phyloP scores from a whole-genome alignment of 2,329 filamentous ascomycete species.

The Colletotrichum tamarilloi region DNA sequence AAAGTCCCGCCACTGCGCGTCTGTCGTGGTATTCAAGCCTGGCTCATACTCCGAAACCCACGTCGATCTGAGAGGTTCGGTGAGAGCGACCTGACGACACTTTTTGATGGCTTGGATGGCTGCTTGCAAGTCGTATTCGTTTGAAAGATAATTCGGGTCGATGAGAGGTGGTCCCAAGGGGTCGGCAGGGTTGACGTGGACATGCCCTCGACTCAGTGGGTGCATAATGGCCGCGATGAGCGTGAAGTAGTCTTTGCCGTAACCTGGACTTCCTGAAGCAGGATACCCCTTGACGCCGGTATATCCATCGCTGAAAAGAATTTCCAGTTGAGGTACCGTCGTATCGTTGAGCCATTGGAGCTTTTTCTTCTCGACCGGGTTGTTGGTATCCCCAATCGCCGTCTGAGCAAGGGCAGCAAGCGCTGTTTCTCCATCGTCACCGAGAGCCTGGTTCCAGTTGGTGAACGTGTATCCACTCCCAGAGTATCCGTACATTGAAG shows the following conservation, averaged over 20 bases:
- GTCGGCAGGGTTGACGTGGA: constrained; percentile 48
- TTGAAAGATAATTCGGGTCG: constrained; percentile 44
- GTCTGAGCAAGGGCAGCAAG: constrained; percentile 46
- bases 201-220: constrained; percentile 44
- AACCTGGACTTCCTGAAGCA: constrained; percentile 38
- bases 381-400: constrained; percentile 41
- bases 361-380: constrained; percentile 51
- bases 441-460: constrained; percentile 51
- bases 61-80: constrained; percentile 43
- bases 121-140: constrained; percentile 39
- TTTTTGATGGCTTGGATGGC: constrained; percentile 45
- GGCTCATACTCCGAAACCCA: constrained; percentile 49
- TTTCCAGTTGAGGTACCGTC: constrained; percentile 51
- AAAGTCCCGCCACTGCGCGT: constrained; percentile 36
- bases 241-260: constrained; percentile 44
- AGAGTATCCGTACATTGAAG: constrained; percentile 52
- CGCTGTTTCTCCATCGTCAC: constrained; percentile 41
- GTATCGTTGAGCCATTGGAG: constrained; percentile 50
- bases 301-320: constrained; percentile 58
- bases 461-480: constrained; percentile 52
- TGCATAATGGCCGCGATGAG: constrained; percentile 44
- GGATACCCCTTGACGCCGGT: constrained; percentile 52
- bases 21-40: constrained; percentile 36
- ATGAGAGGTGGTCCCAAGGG: constrained; percentile 44
- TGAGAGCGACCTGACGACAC: constrained; percentile 43